Evolutionary conservation across 2,329 filamentous ascomycete genomes (phyloP), one percentile per base, ranked within the genome.

Genomic region (Penicillium sp.): DNA sequence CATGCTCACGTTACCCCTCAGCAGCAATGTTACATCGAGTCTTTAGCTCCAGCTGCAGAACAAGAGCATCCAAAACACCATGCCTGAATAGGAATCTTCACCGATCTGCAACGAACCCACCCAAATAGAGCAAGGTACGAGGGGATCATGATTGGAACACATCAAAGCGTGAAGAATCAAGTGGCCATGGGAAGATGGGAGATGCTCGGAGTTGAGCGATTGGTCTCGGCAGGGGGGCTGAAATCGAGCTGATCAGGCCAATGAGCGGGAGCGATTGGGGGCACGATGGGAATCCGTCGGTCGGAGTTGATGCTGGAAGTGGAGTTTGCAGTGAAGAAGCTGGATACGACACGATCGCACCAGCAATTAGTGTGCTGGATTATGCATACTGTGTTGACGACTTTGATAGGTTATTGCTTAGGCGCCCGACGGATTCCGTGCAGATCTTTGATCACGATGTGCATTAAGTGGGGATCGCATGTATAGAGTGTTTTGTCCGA

Each of bases 401-500:
- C n/a, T n/a, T n/a, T n/a, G n/a, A n/a, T n/a, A n/a, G n/a, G n/a
- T n/a, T n/a, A n/a, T n/a, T n/a, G 35, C 27, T 33, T n/a, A 17
- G 11, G 20, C 25, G 10, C 12, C 55, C 43, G 52, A 48, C 56
- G 54, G 58, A 49, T 50, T 52, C 48, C 57, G 51, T 37, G 28
- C 22, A 20, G 37, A 44, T 43, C 35, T 3, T 36, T 4, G 9
- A 20, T 32, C 25, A 29, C 25, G 11, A 10, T 33, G 25, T 15
- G 13, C 14, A 12, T n/a, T n/a, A n/a, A n/a, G n/a, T n/a, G n/a
- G n/a, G n/a, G n/a, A n/a, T n/a, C n/a, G n/a, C n/a, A n/a, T n/a
- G n/a, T n/a, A n/a, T n/a, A n/a, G n/a, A n/a, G n/a, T n/a, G n/a
- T n/a, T n/a, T n/a, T n/a, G n/a, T n/a, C n/a, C n/a, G n/a, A n/a